Percentiles rank a stretch among this genome's conserved stretches.
These are phyloP conservation scores for Viola pubescens DNA, from an alignment of 441 rosid genomes.

Conservation along the genomic window DNA sequence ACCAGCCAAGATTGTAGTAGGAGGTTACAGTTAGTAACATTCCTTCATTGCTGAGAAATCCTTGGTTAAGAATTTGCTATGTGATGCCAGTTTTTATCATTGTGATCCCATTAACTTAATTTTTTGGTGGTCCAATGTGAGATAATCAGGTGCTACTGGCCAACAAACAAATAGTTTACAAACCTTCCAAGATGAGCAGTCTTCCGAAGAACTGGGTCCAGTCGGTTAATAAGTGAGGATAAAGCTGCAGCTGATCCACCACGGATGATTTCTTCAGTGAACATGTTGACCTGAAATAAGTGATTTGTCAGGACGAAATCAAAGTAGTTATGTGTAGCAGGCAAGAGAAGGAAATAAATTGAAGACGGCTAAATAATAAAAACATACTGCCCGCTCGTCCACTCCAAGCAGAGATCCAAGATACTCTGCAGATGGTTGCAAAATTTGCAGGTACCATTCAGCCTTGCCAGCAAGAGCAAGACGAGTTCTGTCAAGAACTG, in stretches of 20 bases:
- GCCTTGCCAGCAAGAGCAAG: slow-evolving; percentile 83
- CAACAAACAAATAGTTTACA: slow-evolving; percentile 16
- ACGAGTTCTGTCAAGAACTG: slow-evolving; percentile 94
- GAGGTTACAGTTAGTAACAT: slow-evolving; percentile 18
- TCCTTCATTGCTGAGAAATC: slow-evolving; percentile 12
- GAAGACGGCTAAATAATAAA: slow-evolving; percentile 13
- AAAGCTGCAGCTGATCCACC: slow-evolving; percentile 96
- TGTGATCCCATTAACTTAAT: slow-evolving; percentile 4
- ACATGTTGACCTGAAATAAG: slow-evolving; percentile 60
- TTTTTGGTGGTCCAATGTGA: background rate
- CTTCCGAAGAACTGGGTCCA: slow-evolving; percentile 94
- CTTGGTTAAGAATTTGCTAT: slow-evolving; percentile 5
- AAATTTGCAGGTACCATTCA: slow-evolving; percentile 71
- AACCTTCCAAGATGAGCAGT: slow-evolving; percentile 97
- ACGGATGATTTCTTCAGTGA: slow-evolving; percentile 94
- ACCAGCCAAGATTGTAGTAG: slow-evolving; percentile 25
- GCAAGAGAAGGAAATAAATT: background rate
- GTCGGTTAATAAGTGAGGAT: slow-evolving; percentile 78
- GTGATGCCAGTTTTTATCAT: slow-evolving; percentile 3
- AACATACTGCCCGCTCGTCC: slow-evolving; percentile 82
- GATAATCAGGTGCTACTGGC: background rate
- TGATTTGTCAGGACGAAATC: slow-evolving; percentile 2
- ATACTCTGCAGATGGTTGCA: slow-evolving; percentile 96
- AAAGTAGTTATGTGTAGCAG: background rate
- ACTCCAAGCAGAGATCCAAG: slow-evolving; percentile 90